Evolutionary conservation across 352 stramenopile species (phyloP).

Genomic region (Phytophthora lateralis): DNA sequence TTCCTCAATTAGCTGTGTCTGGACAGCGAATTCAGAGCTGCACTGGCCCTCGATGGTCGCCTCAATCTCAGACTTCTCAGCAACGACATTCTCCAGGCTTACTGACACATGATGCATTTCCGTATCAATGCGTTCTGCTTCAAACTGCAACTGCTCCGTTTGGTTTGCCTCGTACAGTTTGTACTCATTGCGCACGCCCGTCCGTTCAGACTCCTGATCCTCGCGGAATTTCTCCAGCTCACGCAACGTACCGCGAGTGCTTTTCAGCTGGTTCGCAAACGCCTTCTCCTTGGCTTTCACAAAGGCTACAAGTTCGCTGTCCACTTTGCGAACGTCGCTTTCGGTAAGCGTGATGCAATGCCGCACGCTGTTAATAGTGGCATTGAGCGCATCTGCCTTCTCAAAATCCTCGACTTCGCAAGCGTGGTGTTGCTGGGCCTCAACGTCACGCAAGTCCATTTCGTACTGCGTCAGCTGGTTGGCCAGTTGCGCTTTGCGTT

Average conservation of each 20-base stretch:
- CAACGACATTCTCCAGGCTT: constrained; percentile 69
- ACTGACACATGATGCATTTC: constrained; percentile 80
- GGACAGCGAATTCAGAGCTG: constrained; percentile 60
- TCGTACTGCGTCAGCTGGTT: constrained; percentile 82
- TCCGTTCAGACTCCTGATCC: constrained; percentile 65
- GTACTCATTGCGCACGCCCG: constrained; percentile 52
- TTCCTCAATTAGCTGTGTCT: constrained; percentile 59
- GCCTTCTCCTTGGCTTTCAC: constrained; percentile 81
- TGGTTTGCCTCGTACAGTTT: constrained; percentile 71
- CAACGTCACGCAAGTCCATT: constrained; percentile 78
- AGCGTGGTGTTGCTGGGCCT: constrained; percentile 81
- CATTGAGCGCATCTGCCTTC: constrained; percentile 79
- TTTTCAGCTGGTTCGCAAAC: constrained; percentile 79
- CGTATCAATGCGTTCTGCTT: constrained; percentile 73
- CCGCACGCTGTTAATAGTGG: constrained; percentile 79
- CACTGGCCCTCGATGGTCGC: constrained; percentile 79
- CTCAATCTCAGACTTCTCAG: constrained; percentile 82
- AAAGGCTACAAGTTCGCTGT: constrained; percentile 72
- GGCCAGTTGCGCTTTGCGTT: constrained; percentile 66
- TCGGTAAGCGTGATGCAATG: constrained; percentile 83
- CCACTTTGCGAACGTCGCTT: constrained; percentile 79
- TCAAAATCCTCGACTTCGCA: constrained; percentile 88
- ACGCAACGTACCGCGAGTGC: constrained; percentile 69
- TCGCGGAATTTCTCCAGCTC: constrained; percentile 81
- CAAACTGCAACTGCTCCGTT: constrained; percentile 80